Evolutionary conservation across 305 asterid genomes (phyloP).

Genomic region (Plantago lanceolata): DNA sequence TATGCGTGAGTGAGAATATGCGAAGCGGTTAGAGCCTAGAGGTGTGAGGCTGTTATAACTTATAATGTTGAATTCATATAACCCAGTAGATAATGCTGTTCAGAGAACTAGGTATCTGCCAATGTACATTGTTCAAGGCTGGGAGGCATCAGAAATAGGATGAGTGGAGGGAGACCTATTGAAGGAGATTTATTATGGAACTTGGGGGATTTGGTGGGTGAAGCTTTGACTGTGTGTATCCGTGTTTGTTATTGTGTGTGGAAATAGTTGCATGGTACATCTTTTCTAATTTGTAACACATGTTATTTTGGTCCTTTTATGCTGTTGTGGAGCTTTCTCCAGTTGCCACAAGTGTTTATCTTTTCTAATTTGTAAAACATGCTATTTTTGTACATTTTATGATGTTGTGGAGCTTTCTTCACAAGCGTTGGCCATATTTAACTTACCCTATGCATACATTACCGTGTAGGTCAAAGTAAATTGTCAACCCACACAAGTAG

Average conservation of each 20-base stretch:
- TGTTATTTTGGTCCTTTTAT: not conserved
- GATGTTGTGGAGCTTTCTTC: slow-evolving; percentile 6
- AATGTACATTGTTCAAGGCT: not conserved
- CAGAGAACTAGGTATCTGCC: not conserved
- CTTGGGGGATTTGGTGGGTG: no score
- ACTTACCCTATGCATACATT: slow-evolving; percentile 4
- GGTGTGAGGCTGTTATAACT: no score
- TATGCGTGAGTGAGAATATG: no score
- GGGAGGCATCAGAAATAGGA: not conserved
- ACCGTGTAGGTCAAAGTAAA: slow-evolving; percentile 52
- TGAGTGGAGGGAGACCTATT: not conserved
- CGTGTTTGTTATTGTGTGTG: not conserved
- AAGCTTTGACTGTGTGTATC: slow-evolving; percentile 3
- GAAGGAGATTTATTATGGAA: no score
- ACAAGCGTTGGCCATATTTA: not conserved
- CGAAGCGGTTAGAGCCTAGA: no score
- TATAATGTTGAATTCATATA: no score
- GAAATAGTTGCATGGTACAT: not conserved
- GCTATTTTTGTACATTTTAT: slow-evolving; percentile 9
- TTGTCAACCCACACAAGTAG: slow-evolving; percentile 34
- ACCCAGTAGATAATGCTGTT: not conserved
- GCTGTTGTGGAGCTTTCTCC: no score
- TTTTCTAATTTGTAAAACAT: not conserved
- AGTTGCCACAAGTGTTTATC: no score
- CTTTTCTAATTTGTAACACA: not conserved